A percentile compares a stretch with the other conserved stretches of the same genome.
Conservation (phyloP, 2,329 filamentous ascomycete genomes). For the Hypocrella siamensis region DNA sequence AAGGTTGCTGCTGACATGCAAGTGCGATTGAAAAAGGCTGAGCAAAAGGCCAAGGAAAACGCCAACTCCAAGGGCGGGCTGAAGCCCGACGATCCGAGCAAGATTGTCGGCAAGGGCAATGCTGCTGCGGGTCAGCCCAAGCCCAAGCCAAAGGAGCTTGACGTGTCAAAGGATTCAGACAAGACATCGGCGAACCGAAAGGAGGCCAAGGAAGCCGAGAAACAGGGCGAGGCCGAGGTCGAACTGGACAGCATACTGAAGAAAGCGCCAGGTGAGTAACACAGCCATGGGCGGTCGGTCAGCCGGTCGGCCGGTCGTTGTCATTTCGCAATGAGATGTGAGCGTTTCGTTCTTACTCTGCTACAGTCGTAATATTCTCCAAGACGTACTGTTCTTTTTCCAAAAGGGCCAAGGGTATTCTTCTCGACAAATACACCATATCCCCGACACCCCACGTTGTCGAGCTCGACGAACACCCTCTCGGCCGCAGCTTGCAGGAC, state of each 20-base stretch:
- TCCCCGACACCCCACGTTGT: conserved; percentile 72
- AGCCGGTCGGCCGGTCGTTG: not conserved
- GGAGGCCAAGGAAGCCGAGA: conserved; percentile 29
- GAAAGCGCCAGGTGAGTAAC: conserved; percentile 57
- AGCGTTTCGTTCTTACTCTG: too few species aligned
- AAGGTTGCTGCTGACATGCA: conserved; percentile 34
- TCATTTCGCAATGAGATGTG: too few species aligned
- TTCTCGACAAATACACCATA: conserved; percentile 75
- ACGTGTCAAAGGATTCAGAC: conserved; percentile 49
- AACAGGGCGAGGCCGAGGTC: conserved; percentile 48
- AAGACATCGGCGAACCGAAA: not conserved
- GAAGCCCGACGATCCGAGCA: conserved; percentile 41
- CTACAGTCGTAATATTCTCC: conserved; percentile 80
- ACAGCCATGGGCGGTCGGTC: not conserved
- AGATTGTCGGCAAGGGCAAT: conserved; percentile 43
- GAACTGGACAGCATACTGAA: conserved; percentile 71
- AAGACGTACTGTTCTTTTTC: conserved; percentile 88
- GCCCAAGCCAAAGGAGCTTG: conserved; percentile 23
- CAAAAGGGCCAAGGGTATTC: conserved; percentile 66
- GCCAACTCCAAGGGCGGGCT: conserved; percentile 19
- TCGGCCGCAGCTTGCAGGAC: conserved; percentile 59
- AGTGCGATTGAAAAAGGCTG: conserved; percentile 50
- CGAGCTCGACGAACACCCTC: conserved; percentile 70
- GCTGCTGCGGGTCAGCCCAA: conserved; percentile 34
- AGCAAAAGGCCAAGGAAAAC: conserved; percentile 53